phyloP scores from a whole-genome alignment of 768 basidiomycete genomes.

The Russula lepida region DNA sequence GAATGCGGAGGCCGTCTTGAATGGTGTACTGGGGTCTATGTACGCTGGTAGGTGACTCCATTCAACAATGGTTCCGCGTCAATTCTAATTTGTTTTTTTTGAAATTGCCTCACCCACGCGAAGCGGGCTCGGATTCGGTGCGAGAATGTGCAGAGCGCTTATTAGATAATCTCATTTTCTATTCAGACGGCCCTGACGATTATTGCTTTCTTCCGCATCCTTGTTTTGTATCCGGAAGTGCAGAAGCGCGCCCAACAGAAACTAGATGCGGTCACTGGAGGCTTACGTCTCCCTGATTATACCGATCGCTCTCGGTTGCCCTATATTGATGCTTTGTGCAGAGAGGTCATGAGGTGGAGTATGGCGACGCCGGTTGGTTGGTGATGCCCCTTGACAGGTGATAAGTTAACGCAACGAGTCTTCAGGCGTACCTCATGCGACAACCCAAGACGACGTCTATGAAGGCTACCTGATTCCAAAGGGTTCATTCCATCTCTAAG shows the following conservation, averaged over 20 bases:
- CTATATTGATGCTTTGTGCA: slow-evolving; percentile 44
- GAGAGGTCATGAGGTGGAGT: slow-evolving; percentile 46
- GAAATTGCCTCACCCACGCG: background rate
- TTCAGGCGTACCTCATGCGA: slow-evolving; percentile 46
- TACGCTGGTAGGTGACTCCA: background rate
- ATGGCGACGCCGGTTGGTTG: slow-evolving; percentile 43
- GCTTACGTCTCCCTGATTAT: slow-evolving; percentile 45
- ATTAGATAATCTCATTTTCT: background rate
- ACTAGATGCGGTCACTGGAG: slow-evolving; percentile 46
- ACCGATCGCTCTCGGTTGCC: slow-evolving; percentile 44
- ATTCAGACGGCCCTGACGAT: slow-evolving; percentile 23
- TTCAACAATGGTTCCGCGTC: background rate
- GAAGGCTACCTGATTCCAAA: slow-evolving; percentile 48
- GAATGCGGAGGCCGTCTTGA: background rate
- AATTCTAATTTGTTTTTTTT: background rate
- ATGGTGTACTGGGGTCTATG: slow-evolving; percentile 6
- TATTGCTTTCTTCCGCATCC: slow-evolving; percentile 24
- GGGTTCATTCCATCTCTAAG: slow-evolving; percentile 26
- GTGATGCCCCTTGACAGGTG: background rate
- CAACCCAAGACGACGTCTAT: slow-evolving; percentile 52
- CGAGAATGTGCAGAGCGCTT: background rate
- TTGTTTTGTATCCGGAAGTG: slow-evolving; percentile 18
- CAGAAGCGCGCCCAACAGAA: slow-evolving; percentile 48
- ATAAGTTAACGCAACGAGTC: background rate
- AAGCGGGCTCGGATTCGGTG: slow-evolving; percentile 7